Percentiles rank a stretch among this genome's conserved stretches.
These are phyloP conservation scores for Pelargonium cotyledonis DNA, from an alignment of 441 rosid genomes.

Conservation along the genomic window DNA sequence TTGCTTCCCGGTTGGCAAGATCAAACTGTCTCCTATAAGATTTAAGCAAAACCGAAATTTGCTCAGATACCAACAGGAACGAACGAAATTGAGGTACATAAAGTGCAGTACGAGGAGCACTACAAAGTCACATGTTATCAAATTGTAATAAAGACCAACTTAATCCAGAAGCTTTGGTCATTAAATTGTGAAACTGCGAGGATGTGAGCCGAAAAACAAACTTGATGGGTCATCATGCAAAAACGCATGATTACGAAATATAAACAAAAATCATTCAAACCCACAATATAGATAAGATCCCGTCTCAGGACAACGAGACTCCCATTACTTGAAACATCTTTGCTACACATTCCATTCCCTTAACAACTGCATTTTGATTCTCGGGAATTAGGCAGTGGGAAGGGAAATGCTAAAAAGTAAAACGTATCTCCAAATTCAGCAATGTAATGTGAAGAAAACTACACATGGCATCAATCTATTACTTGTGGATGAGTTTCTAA, in stretches of 20 bases:
- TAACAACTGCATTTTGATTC: not conserved
- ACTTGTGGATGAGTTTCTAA: not conserved
- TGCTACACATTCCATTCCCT: not conserved
- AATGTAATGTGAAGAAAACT: too few relatives aligned
- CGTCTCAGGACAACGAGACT: not conserved
- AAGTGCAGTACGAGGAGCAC: not conserved
- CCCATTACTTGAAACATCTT: not conserved
- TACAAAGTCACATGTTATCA: not conserved
- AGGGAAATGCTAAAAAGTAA: too few relatives aligned
- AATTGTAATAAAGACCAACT: not conserved
- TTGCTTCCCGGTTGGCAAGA: conserved; percentile 81
- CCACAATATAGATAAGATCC: not conserved
- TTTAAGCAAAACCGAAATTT: not conserved
- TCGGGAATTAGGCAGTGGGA: not conserved
- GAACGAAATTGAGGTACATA: not conserved
- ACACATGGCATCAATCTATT: not conserved
- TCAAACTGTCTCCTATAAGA: conserved; percentile 76
- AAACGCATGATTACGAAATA: too few relatives aligned
- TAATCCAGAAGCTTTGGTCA: not conserved
- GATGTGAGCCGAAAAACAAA: not conserved
- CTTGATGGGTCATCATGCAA: not conserved
- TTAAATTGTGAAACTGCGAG: not conserved
- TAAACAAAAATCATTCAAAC: not conserved
- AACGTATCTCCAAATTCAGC: too few relatives aligned
- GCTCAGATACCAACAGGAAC: not conserved